Evolutionary conservation across 164 flowering plant species (phyloP), one percentile per base, ranked within the genome.

Genomic region (Platanus orientalis): DNA sequence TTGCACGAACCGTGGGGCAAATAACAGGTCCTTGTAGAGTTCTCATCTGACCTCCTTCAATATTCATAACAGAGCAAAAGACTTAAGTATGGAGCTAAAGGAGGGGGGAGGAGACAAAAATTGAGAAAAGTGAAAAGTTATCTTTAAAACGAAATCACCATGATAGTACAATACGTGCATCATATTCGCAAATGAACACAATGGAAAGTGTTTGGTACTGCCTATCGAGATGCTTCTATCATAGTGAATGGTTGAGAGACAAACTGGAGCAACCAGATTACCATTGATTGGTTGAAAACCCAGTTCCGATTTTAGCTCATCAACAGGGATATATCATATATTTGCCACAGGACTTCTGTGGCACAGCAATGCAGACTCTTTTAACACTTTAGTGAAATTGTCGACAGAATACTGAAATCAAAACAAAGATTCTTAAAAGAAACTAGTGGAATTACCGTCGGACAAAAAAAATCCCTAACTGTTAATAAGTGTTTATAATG

Each of bases 1-100:
- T 83, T 4, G 78, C 73, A 13, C 70, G 79, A 11, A 80, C 66
- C 23, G 75, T 58, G 4, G 86, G 88, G 74, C 80, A 83, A 64
- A 83, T 61, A 10, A 84, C 86, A 5, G 93, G 84, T 62, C 86
- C 89, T 73, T 81, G 88, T 60, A 87, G 44, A 47, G 81, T 74
- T 28, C 64, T 78, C 89, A 84, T 86, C 57, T 60, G 52, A 14
- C 55, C 63, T 45, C 64, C 62, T 59, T 44, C 66, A 36, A 62
- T 25, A 58, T 57, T 42, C 26, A 34, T 34, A 34, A 10, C 42
- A 36, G 19, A 7, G 4, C 3, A 53, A 53, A 11, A 25, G 32
- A 53, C n/a, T 1, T 45, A 45, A 45, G 19, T 42, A 42, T 3
- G 13, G 3, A 1, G n/a, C 16, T 19, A 45, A 12, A 16, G 4